Evolutionary conservation across 2,329 filamentous ascomycete genomes (phyloP).

Genomic region (Cryphonectria nitschkei): DNA sequence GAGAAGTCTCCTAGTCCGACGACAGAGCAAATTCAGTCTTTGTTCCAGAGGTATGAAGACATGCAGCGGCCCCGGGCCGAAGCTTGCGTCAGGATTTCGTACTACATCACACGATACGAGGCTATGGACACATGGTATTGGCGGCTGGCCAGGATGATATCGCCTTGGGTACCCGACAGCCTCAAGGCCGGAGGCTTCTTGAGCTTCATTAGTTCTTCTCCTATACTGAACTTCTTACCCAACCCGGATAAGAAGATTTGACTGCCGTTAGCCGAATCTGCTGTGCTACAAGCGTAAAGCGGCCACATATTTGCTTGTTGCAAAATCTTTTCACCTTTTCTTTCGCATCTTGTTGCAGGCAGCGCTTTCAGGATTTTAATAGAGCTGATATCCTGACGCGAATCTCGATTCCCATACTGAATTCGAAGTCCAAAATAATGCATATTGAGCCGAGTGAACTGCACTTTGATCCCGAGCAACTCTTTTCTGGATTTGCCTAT

Average conservation of each 20-base stretch:
- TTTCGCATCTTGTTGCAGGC: too few relatives aligned
- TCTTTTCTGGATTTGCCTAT: too few relatives aligned
- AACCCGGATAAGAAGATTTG: constrained; percentile 2
- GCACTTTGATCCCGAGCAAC: too few relatives aligned
- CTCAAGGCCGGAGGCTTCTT: constrained; percentile 19
- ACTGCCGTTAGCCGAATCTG: too few relatives aligned
- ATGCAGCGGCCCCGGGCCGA: constrained; percentile 32
- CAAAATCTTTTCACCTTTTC: too few relatives aligned
- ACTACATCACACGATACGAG: constrained; percentile 34
- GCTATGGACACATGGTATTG: constrained; percentile 34
- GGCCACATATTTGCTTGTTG: too few relatives aligned
- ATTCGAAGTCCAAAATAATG: too few relatives aligned
- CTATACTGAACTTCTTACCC: constrained; percentile 17
- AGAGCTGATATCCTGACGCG: too few relatives aligned
- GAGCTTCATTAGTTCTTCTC: constrained; percentile 9
- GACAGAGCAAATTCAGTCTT: constrained; percentile 25
- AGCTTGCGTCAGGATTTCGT: constrained; percentile 29
- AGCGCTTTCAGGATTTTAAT: too few relatives aligned
- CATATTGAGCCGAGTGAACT: too few relatives aligned
- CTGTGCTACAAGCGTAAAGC: too few relatives aligned
- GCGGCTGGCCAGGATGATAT: constrained; percentile 12
- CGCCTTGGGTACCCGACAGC: constrained; percentile 24
- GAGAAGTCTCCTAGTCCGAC: constrained; percentile 26
- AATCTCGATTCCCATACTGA: too few relatives aligned
- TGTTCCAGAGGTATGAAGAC: constrained; percentile 31